Percentiles rank a stretch among this genome's conserved stretches.
Evolutionary conservation across 106 monocot genomes (phyloP).

Genomic region (Ottelia alismoides): DNA sequence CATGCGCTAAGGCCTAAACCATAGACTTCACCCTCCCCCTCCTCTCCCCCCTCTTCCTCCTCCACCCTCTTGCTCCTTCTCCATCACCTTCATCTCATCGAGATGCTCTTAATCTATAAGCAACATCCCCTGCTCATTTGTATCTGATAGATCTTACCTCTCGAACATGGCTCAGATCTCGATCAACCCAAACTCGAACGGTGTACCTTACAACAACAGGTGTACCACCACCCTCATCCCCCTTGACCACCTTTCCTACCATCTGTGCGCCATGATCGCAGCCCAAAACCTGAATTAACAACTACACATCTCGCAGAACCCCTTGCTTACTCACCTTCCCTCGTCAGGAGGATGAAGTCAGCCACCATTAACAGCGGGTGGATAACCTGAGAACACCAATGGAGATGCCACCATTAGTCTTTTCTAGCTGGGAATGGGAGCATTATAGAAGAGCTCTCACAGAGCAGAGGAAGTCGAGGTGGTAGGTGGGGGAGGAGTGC

Average conservation of each 20-base stretch:
- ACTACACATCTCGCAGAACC: neutral
- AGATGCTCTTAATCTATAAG: too few relatives aligned
- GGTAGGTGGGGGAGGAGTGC: constrained; percentile 13
- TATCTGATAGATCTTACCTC: too few relatives aligned
- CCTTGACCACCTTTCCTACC: constrained; percentile 24
- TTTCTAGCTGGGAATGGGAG: neutral
- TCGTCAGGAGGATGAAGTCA: constrained; percentile 68
- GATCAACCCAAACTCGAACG: constrained; percentile 41
- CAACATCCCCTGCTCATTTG: too few relatives aligned
- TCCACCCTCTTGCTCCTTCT: too few relatives aligned
- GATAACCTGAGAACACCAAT: constrained; percentile 28
- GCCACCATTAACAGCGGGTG: constrained; percentile 72
- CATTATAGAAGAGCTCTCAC: constrained; percentile 10
- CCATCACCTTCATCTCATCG: too few relatives aligned
- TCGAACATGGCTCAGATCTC: constrained; percentile 65
- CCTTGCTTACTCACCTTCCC: constrained; percentile 35
- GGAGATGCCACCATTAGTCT: neutral
- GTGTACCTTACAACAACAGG: constrained; percentile 32
- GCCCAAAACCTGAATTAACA: neutral
- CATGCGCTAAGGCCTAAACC: too few relatives aligned
- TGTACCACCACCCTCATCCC: constrained; percentile 36
- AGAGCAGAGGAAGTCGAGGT: constrained; percentile 47
- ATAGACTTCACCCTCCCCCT: too few relatives aligned
- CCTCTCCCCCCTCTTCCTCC: too few relatives aligned
- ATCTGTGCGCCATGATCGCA: constrained; percentile 49